These are phyloP conservation scores for Murraya paniculata DNA, from an alignment of 345 rosid genomes.

Conservation along the genomic window DNA sequence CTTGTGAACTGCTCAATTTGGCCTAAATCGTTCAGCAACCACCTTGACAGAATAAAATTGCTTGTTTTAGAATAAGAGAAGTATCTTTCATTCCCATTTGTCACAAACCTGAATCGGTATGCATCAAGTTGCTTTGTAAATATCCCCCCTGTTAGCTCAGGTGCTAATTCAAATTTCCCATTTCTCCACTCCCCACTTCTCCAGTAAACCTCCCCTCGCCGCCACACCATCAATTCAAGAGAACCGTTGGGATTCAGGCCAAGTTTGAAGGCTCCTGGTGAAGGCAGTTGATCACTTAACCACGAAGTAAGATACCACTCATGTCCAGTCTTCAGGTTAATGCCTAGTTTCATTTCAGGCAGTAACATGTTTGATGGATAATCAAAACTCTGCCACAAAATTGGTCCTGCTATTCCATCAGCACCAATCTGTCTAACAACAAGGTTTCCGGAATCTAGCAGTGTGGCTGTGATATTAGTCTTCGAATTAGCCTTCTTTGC, in stretches of 20 bases:
- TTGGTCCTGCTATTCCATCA: conserved; percentile 30
- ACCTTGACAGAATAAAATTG: conserved; percentile 33
- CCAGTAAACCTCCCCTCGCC: conserved; percentile 47
- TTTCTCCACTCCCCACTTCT: conserved; percentile 47
- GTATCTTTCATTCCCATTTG: conserved; percentile 38
- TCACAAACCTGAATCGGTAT: conserved; percentile 38
- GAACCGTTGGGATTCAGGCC: conserved; percentile 45
- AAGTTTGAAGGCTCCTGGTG: conserved; percentile 59
- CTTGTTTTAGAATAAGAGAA: conserved; percentile 42
- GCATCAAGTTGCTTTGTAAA: conserved; percentile 5
- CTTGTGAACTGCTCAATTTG: conserved; percentile 34
- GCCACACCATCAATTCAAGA: conserved; percentile 49
- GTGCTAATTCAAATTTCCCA: conserved; percentile 36
- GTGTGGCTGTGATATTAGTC: conserved; percentile 35
- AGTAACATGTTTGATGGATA: conserved; percentile 47
- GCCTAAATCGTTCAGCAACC: conserved; percentile 50
- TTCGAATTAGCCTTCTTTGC: background rate
- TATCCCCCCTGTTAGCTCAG: conserved; percentile 26
- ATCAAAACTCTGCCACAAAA: conserved; percentile 70
- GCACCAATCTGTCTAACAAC: conserved; percentile 30
- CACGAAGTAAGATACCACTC: conserved; percentile 51
- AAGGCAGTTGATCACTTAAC: conserved; percentile 41
- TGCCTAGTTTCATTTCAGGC: conserved; percentile 70
- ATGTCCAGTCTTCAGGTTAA: conserved; percentile 39
- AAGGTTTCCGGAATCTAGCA: conserved; percentile 52